Conservation (phyloP, 805 yeast species). For the Saccharomycopsis sp. region DNA sequence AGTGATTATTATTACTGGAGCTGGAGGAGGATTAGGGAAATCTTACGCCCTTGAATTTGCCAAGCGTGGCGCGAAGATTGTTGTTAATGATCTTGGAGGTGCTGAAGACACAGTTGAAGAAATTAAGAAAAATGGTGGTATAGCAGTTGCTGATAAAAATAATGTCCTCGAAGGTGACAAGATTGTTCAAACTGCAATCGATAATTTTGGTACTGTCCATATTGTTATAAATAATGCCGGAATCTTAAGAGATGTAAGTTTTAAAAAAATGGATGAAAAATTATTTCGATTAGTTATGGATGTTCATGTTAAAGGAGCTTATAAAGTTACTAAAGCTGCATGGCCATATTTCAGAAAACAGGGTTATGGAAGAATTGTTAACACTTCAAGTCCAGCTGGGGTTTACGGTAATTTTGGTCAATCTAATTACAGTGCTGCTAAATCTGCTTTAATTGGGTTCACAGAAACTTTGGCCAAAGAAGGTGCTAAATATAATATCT, state of each 20-base stretch:
- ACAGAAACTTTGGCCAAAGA: slow-evolving; percentile 94
- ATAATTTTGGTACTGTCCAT: slow-evolving; percentile 83
- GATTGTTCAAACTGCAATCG: slow-evolving; percentile 79
- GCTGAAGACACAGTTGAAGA: slow-evolving; percentile 90
- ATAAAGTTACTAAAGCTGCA: slow-evolving; percentile 76
- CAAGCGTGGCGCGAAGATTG: slow-evolving; percentile 87
- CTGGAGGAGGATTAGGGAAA: slow-evolving; percentile 95
- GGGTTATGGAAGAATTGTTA: slow-evolving; percentile 79
- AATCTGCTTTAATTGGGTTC: slow-evolving; percentile 81
- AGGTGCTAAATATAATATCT: slow-evolving; percentile 78
- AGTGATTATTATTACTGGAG: slow-evolving; percentile 92
- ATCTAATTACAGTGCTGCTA: slow-evolving; percentile 91
- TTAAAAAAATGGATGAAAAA: slow-evolving; percentile 76
- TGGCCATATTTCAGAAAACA: slow-evolving; percentile 88
- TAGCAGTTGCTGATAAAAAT: slow-evolving; percentile 91
- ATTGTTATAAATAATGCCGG: slow-evolving; percentile 92
- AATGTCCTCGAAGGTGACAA: slow-evolving; percentile 75
- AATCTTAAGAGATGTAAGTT: slow-evolving; percentile 78
- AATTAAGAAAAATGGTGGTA: slow-evolving; percentile 67
- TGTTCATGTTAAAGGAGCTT: slow-evolving; percentile 89
- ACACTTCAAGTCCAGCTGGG: slow-evolving; percentile 98
- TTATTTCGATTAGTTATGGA: slow-evolving; percentile 75
- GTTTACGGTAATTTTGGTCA: slow-evolving; percentile 96
- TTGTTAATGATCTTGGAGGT: slow-evolving; percentile 91
- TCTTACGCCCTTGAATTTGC: slow-evolving; percentile 85